phyloP scores from a whole-genome alignment of 192 early-diverging fungal species.

The Coemansia sp. region DNA sequence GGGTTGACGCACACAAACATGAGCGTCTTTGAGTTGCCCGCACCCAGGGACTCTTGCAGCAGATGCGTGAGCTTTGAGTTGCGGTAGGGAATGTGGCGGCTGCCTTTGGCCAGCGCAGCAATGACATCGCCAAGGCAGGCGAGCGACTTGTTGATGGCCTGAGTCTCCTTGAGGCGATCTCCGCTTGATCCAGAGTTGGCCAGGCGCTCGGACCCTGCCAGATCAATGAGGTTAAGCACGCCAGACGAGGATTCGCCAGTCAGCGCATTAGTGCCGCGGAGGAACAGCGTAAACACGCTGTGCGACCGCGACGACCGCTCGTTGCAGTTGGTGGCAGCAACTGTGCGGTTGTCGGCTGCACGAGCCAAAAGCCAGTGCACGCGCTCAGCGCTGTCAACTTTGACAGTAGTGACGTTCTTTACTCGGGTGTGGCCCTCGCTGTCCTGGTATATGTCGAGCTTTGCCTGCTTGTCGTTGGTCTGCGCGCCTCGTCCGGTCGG shows the following conservation, averaged over 20 bases:
- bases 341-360: constrained; percentile 80
- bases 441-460: constrained; percentile 84
- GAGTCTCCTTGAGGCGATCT: constrained; percentile 84
- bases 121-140: constrained; percentile 90
- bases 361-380: constrained; percentile 68
- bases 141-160: constrained; percentile 95
- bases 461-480: constrained; percentile 50
- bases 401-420: constrained; percentile 68
- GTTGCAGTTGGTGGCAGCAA: constrained; percentile 89
- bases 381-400: constrained; percentile 66
- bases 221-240: constrained; percentile 86
- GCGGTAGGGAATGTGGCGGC: constrained; percentile 84
- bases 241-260: constrained; percentile 72
- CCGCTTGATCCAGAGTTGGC: constrained; percentile 77
- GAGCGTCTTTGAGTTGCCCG: constrained; percentile 91
- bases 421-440: constrained; percentile 70
- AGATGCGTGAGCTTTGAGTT: constrained; percentile 80
- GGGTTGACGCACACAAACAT: constrained; percentile 99
- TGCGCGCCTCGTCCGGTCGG: constrained; percentile 27
- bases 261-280: constrained; percentile 67
- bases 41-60: constrained; percentile 59
- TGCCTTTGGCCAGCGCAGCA: constrained; percentile 70
- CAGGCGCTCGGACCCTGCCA: constrained; percentile 91
- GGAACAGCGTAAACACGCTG: constrained; percentile 82
- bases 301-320: constrained; percentile 91